phyloP scores from a whole-genome alignment of 179 eudicot species.

The Kewa caespitosa region DNA sequence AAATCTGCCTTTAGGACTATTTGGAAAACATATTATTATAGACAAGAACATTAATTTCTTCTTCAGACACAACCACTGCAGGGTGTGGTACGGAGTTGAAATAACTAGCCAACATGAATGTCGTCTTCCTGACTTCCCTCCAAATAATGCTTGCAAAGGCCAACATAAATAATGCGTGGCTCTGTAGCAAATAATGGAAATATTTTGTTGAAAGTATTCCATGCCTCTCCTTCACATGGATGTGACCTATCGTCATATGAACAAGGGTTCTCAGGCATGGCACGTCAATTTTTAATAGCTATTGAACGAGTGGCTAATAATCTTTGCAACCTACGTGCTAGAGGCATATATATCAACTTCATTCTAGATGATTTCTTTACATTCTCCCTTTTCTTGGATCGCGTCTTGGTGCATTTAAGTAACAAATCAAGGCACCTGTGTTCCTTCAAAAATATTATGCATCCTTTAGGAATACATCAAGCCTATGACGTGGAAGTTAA shows the following conservation, averaged over 20 bases:
- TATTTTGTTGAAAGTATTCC: conserved; percentile 10
- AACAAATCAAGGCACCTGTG: no score
- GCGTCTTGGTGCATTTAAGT: no score
- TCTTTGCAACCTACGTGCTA: conserved; percentile 1
- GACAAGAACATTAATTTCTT: conserved; percentile 7
- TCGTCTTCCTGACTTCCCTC: background rate
- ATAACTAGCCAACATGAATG: conserved; percentile 22
- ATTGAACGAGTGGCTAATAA: background rate
- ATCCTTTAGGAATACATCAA: no score
- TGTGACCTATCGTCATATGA: background rate
- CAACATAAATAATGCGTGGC: conserved; percentile 25
- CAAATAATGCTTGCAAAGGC: conserved; percentile 19
- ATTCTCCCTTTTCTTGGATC: no score
- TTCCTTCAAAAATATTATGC: no score
- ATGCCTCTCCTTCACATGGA: conserved; percentile 22
- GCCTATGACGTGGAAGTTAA: no score
- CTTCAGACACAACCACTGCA: conserved; percentile 20
- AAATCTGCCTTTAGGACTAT: conserved; percentile 13
- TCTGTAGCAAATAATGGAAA: conserved; percentile 19
- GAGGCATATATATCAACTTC: no score
- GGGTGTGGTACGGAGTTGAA: conserved; percentile 20
- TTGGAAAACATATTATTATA: conserved; percentile 13
- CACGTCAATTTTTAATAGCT: conserved; percentile 8
- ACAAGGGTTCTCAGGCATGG: background rate
- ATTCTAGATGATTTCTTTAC: no score